Evolutionary conservation across 805 yeast genomes (phyloP).

Genomic region (Hanseniaspora jakobsenii): DNA sequence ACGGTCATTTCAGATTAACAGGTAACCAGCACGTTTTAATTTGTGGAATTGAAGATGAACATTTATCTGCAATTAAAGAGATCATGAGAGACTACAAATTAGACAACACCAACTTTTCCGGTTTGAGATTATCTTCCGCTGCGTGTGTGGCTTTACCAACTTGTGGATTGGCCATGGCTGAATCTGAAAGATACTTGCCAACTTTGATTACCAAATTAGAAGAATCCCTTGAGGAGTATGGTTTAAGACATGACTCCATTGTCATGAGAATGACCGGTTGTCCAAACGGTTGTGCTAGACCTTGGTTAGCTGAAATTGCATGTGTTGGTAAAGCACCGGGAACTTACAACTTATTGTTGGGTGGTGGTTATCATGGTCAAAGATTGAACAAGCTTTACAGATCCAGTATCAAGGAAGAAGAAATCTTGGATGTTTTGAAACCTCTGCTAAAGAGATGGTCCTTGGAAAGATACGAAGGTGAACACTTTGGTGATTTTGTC

Average conservation of each 20-base stretch:
- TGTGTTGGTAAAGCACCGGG: slow-evolving; percentile 90
- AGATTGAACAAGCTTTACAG: slow-evolving; percentile 81
- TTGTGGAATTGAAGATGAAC: slow-evolving; percentile 58
- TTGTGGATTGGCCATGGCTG: slow-evolving; percentile 98
- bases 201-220: slow-evolving; percentile 70
- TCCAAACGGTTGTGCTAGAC: slow-evolving; percentile 97
- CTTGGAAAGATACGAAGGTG: slow-evolving; percentile 77
- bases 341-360: slow-evolving; percentile 84
- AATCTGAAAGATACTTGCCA: slow-evolving; percentile 82
- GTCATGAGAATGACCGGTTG: slow-evolving; percentile 99
- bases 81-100: slow-evolving; percentile 62
- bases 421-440: slow-evolving; percentile 60
- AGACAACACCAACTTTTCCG: slow-evolving; percentile 73
- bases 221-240: slow-evolving; percentile 76
- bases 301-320: slow-evolving; percentile 95
- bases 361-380: slow-evolving; percentile 92
- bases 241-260: slow-evolving; percentile 84
- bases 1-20: slow-evolving; percentile 83
- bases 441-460: slow-evolving; percentile 93
- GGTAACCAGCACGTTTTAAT: slow-evolving; percentile 89
- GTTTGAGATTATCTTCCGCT: slow-evolving; percentile 76
- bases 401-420: slow-evolving; percentile 82
- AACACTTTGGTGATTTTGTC: slow-evolving; percentile 89
- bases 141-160: slow-evolving; percentile 98
- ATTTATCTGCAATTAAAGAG: slow-evolving; percentile 48